A percentile compares a stretch with the other conserved stretches of the same genome.
Evolutionary conservation across 371 early-diverging fungal species (phyloP).

Genomic region (Gilbertella persicaria): DNA sequence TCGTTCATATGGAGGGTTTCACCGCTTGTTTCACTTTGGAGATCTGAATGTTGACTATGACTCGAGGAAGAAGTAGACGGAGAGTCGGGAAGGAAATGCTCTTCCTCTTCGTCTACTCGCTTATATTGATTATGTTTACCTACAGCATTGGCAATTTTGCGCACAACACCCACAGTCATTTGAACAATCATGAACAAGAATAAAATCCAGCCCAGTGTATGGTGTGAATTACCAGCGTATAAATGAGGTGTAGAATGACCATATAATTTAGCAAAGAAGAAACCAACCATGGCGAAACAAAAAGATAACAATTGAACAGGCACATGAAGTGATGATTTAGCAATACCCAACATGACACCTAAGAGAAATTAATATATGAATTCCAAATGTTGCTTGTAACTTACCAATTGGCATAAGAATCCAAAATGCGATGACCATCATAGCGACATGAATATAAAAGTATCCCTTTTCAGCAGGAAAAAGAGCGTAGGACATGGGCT

Average conservation of each 20-base stretch:
- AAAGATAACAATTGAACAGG: conserved; percentile 44
- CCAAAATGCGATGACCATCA: conserved; percentile 54
- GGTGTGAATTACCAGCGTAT: conserved; percentile 48
- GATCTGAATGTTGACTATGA: conserved; percentile 12
- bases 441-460: conserved; percentile 42
- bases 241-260: conserved; percentile 50
- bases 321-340: conserved; percentile 47
- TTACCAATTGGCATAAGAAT: conserved; percentile 54
- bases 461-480: conserved; percentile 43
- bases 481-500: conserved; percentile 54
- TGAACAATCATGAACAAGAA: conserved; percentile 40
- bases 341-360: conserved; percentile 55
- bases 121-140: conserved; percentile 32
- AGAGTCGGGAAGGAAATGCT: conserved; percentile 25
- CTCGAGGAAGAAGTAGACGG: conserved; percentile 11
- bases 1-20: conserved; percentile 37
- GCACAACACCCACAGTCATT: conserved; percentile 44
- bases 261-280: conserved; percentile 49
- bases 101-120: conserved; percentile 26
- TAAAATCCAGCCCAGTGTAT: conserved; percentile 48
- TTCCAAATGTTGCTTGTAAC: conserved; percentile 1
- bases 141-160: conserved; percentile 50
- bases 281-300: conserved; percentile 39
- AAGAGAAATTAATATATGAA: background rate
- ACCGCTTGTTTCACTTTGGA: conserved; percentile 32